These are phyloP conservation scores for Carex scoparia DNA, from an alignment of 176 grass and related monocot genomes.

Conservation along the genomic window DNA sequence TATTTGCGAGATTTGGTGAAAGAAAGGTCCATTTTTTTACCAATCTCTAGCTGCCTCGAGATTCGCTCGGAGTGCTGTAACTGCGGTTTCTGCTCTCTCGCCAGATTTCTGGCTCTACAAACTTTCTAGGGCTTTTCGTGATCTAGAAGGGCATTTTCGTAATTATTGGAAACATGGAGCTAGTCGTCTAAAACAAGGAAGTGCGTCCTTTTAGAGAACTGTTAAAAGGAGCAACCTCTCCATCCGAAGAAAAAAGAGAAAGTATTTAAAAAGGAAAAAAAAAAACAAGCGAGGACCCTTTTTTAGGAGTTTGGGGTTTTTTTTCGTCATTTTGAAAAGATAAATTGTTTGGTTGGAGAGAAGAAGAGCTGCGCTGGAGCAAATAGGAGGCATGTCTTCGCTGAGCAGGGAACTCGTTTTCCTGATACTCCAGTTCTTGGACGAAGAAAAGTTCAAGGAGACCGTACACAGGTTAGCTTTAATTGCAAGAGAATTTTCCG, in stretches of 20 bases:
- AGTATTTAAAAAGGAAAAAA: background rate
- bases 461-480: constrained; percentile 64
- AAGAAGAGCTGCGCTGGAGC: constrained; percentile 60
- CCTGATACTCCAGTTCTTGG: constrained; percentile 91
- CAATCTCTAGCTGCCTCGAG: constrained; percentile 4
- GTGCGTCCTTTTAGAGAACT: background rate
- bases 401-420: constrained; percentile 91
- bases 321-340: constrained; percentile 2
- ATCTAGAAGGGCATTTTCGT: background rate
- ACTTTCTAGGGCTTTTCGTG: constrained; percentile 16
- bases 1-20: constrained; percentile 49
- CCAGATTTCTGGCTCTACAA: constrained; percentile 2
- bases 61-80: background rate
- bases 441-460: constrained; percentile 92
- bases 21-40: constrained; percentile 24
- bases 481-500: background rate
- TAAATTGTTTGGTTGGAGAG: constrained; percentile 19
- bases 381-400: constrained; percentile 79
- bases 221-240: background rate
- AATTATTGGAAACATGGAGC: background rate
- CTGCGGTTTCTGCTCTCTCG: constrained; percentile 15
- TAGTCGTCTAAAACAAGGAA: constrained; percentile 7
- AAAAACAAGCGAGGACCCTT: constrained; percentile 39
- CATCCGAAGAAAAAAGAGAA: background rate
- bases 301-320: constrained; percentile 34